These are phyloP conservation scores for Ophiostoma tasmaniense DNA, from an alignment of 2,329 filamentous ascomycete species.

Conservation along the genomic window DNA sequence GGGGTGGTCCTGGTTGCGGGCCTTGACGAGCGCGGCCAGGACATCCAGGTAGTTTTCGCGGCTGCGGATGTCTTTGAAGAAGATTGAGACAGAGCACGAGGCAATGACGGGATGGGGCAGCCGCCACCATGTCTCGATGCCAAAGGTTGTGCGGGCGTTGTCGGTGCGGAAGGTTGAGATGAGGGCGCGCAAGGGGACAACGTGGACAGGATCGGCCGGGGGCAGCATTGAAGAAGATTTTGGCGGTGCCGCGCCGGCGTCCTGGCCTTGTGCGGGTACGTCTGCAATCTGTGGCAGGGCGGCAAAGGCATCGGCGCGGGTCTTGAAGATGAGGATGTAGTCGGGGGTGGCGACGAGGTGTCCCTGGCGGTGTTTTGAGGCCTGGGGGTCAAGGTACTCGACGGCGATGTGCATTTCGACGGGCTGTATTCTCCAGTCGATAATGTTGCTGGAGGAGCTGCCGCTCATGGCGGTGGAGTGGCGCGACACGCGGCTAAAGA, in stretches of 20 bases:
- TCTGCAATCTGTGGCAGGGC: constrained; percentile 35
- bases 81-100: constrained; percentile 41
- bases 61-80: constrained; percentile 41
- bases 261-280: constrained; percentile 21
- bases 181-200: constrained; percentile 42
- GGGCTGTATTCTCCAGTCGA: constrained; percentile 29
- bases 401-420: constrained; percentile 36
- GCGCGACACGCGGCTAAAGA: constrained; percentile 23
- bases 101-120: constrained; percentile 35
- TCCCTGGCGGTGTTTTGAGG: constrained; percentile 42
- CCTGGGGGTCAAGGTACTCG: constrained; percentile 28
- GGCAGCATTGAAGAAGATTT: constrained; percentile 18
- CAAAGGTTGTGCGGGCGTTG: constrained; percentile 38
- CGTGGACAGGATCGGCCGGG: constrained; percentile 29
- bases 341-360: constrained; percentile 46
- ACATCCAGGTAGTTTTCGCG: constrained; percentile 42
- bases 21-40: constrained; percentile 33
- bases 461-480: constrained; percentile 25
- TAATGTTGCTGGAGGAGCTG: constrained; percentile 24
- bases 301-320: constrained; percentile 37
- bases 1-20: constrained; percentile 25
- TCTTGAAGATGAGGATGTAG: constrained; percentile 43
- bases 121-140: constrained; percentile 50
- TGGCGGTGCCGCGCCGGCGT: constrained; percentile 18
- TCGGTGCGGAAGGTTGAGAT: constrained; percentile 47